A percentile compares a stretch with the other conserved stretches of the same genome.
Conservation (phyloP, 2,329 filamentous ascomycete genomes). For the Arachnopeziza araneosa region DNA sequence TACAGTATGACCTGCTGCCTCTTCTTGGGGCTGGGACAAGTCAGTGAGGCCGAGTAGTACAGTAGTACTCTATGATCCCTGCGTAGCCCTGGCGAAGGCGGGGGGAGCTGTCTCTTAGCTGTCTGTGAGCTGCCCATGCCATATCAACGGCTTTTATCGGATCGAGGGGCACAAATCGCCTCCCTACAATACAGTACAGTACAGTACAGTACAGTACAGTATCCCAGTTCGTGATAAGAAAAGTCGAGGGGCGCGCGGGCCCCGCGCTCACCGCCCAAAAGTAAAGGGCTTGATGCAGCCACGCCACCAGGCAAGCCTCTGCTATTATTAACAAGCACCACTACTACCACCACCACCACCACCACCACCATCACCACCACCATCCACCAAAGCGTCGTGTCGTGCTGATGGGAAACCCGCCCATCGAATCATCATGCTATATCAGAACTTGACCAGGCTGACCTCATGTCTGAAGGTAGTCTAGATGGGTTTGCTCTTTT, state of each 20-base stretch:
- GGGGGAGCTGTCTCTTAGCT: not conserved
- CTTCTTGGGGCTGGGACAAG: no score
- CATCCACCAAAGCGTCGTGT: not conserved
- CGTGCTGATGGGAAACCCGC: not conserved
- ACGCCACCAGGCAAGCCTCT: not conserved
- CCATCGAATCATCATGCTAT: not conserved
- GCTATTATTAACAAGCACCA: not conserved
- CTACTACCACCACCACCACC: no score
- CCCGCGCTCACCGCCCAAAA: not conserved
- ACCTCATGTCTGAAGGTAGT: no score
- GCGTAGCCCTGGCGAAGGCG: not conserved
- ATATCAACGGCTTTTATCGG: not conserved
- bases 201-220: no score
- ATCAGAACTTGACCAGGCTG: not conserved
- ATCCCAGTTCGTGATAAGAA: not conserved
- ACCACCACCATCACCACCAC: no score
- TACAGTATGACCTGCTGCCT: no score
- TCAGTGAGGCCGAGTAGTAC: no score
- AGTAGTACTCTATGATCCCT: no score
- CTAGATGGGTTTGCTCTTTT: not conserved
- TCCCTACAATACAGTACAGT: no score
- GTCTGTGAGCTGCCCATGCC: not conserved
- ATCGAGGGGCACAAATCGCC: not conserved
- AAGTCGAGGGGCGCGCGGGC: not conserved
- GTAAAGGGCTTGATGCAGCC: not conserved